Evolutionary conservation across 106 monocot genomes (phyloP).

Genomic region (Cymbidium sinense): DNA sequence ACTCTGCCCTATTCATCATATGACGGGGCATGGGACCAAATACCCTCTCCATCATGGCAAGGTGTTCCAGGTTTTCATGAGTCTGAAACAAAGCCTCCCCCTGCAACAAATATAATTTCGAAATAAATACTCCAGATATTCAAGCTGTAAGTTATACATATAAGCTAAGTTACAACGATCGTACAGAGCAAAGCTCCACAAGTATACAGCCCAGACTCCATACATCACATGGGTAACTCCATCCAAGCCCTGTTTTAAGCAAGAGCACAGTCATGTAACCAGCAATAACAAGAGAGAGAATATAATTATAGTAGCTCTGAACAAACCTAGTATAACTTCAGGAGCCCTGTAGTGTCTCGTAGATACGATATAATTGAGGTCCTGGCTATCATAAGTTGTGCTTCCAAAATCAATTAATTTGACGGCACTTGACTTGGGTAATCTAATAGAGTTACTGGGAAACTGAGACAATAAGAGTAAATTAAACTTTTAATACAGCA

Average conservation of each 20-base stretch:
- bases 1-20: slow-evolving; percentile 77
- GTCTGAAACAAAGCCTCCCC: slow-evolving; percentile 88
- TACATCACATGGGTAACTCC: slow-evolving; percentile 70
- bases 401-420: slow-evolving; percentile 99
- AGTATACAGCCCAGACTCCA: slow-evolving; percentile 77
- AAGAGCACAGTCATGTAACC: not conserved
- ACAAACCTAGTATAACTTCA: slow-evolving; percentile 76
- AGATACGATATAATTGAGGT: slow-evolving; percentile 69
- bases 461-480: not conserved
- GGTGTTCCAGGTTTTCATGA: slow-evolving; percentile 80
- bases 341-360: slow-evolving; percentile 93
- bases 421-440: slow-evolving; percentile 87
- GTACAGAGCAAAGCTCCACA: slow-evolving; percentile 71
- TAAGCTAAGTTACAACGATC: not conserved
- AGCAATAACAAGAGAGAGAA: not conserved
- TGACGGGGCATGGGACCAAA: slow-evolving; percentile 65
- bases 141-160: too few species aligned
- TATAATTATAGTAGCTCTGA: not conserved
- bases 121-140: not conserved
- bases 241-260: slow-evolving; percentile 52
- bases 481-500: too few species aligned
- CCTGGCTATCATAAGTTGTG: slow-evolving; percentile 56
- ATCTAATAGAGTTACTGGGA: not conserved
- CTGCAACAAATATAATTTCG: slow-evolving; percentile 15
- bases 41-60: slow-evolving; percentile 95